phyloP scores from a whole-genome alignment of 2,329 filamentous ascomycete species.

The Cucurbitaria berberidis region DNA sequence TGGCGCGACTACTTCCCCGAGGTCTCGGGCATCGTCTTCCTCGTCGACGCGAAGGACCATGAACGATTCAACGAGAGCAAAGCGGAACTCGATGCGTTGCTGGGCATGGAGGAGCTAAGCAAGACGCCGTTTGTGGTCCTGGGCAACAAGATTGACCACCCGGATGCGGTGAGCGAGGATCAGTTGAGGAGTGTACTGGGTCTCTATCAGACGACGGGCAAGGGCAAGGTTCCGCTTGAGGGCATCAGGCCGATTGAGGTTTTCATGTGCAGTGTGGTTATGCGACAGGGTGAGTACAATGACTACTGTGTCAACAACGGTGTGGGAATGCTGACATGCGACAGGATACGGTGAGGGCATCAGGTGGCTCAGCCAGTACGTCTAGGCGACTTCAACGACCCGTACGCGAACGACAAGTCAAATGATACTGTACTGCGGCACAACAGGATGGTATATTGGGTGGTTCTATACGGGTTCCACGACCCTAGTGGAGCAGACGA shows the following conservation, averaged over 20 bases:
- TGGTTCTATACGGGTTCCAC: not conserved
- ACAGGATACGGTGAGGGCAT: conserved; percentile 46
- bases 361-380: conserved; percentile 49
- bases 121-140: conserved; percentile 96
- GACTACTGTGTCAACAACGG: no score
- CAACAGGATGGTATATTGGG: not conserved
- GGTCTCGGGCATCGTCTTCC: conserved; percentile 81
- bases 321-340: conserved; percentile 2
- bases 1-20: conserved; percentile 49
- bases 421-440: not conserved
- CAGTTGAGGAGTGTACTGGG: conserved; percentile 90
- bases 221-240: conserved; percentile 41
- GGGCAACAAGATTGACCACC: conserved; percentile 99
- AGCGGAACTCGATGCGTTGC: conserved; percentile 88
- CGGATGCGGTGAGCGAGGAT: conserved; percentile 91
- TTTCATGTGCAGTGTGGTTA: conserved; percentile 96
- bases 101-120: conserved; percentile 92
- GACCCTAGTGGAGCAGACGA: not conserved
- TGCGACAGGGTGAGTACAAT: conserved; percentile 72
- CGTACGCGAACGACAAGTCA: not conserved
- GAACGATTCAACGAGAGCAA: conserved; percentile 94
- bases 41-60: conserved; percentile 95
- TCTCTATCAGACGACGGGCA: conserved; percentile 71
- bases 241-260: conserved; percentile 72
- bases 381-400: conserved; percentile 24